Base-by-base conservation (phyloP, 2,329 filamentous ascomycete genomes). In the Boeremia lycopersici region DNA sequence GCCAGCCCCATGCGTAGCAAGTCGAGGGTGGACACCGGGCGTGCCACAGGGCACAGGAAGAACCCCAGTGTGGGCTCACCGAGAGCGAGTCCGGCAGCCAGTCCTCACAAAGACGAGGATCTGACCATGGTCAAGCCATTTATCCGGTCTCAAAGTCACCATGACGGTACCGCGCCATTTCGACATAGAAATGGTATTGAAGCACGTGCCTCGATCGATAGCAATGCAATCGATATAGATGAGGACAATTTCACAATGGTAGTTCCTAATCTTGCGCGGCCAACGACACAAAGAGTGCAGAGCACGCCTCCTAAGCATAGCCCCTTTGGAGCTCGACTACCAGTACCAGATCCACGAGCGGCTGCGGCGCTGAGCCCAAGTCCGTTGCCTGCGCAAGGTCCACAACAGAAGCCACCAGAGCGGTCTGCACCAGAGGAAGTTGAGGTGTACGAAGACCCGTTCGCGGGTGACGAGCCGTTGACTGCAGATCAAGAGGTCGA, bases 391-490 rank as follows among this genome's bases (percentile, higher is more conserved):
- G 67, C 63, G 44, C 65, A 70, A 34, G 74, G 70, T 54, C 67
- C 69, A 15, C 68, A 64, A 2, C 52, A 70, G 44, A 60, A 61
- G 45, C 74, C 73, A 10, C 71, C 70, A 35, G 72, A 75, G 46
- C 70, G 71, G 9, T 64, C 70, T 47, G 60, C 58, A 23, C 70
- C 66, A 41, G 77, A 78, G 25, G 77, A 77, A 48, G 78, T 82
- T 3, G 78, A 79, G 47, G 80, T 82, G 26, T 83, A 82, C 59
- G 82, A 84, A 66, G 82, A 84, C 57, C 81, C 81, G 1, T 79
- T 80, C 48, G 76, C 74, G 33, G 74, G 73, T 35, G 74, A 76
- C 33, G 70, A 72, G 36, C 65, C 67, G 23, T 48, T 60, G 19
- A 52, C 54, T 30, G 50, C 59, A 33, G 56, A 61, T 6, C 67